Percentiles rank a stretch among this genome's conserved stretches.
These are phyloP conservation scores for Aspergillus niger DNA, from an alignment of 2,329 filamentous ascomycete species.

Conservation along the genomic window DNA sequence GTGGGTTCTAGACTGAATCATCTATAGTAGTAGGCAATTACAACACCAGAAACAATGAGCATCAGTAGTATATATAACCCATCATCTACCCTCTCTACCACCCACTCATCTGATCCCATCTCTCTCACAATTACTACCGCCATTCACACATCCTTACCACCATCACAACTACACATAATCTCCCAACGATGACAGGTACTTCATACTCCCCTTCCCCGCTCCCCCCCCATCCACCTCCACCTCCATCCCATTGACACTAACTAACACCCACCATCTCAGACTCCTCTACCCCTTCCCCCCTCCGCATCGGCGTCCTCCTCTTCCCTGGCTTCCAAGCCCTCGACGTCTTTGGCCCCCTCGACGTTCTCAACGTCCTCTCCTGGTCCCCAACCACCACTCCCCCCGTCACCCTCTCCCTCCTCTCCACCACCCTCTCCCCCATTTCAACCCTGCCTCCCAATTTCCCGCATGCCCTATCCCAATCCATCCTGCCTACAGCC, in stretches of 20 bases:
- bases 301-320: conserved; percentile 25
- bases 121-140: too few species aligned
- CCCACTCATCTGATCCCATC: too few species aligned
- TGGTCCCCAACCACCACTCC: neutral
- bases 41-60: too few species aligned
- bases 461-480: neutral
- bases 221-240: too few species aligned
- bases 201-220: neutral
- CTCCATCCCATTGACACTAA: too few species aligned
- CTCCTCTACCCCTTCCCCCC: neutral
- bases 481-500: conserved; percentile 7
- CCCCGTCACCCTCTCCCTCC: neutral
- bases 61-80: too few species aligned
- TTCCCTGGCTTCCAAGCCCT: conserved; percentile 47
- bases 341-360: conserved; percentile 50
- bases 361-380: conserved; percentile 44
- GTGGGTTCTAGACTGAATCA: too few species aligned
- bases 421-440: conserved; percentile 4
- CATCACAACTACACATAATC: too few species aligned
- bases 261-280: neutral
- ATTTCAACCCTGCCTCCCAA: conserved; percentile 7
- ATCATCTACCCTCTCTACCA: too few species aligned
- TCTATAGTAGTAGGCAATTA: too few species aligned
- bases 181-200: neutral
- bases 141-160: too few species aligned